phyloP scores from a whole-genome alignment of 139 green algal species.

The Chlamydomonas asymmetrica region DNA sequence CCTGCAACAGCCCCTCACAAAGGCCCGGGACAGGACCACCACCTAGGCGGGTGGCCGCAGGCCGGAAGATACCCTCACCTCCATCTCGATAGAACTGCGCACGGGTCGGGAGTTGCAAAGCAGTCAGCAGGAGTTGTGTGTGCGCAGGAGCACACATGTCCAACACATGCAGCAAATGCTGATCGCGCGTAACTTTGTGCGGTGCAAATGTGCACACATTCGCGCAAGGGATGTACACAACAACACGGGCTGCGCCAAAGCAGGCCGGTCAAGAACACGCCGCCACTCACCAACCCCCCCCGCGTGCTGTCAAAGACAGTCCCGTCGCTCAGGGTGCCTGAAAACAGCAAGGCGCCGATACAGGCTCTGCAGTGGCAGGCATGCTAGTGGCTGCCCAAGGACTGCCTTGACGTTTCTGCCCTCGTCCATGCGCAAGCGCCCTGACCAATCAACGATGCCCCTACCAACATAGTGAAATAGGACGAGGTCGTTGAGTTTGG shows the following conservation, averaged over 20 bases:
- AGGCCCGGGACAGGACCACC: constrained; percentile 46
- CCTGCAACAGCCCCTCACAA: constrained; percentile 28
- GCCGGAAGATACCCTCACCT: constrained; percentile 42
- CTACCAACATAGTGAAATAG: constrained; percentile 48
- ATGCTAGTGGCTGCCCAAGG: not conserved
- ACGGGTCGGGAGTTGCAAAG: not conserved
- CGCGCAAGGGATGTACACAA: not conserved
- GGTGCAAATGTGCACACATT: not conserved
- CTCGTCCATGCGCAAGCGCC: not conserved
- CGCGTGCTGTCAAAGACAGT: constrained; percentile 49
- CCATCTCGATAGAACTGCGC: constrained; percentile 51
- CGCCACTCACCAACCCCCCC: constrained; percentile 36
- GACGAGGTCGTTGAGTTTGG: constrained; percentile 28
- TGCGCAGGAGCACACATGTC: not conserved
- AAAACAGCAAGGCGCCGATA: not conserved
- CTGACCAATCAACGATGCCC: not conserved
- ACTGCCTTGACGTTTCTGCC: not conserved
- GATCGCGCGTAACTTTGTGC: not conserved
- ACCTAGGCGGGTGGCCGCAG: constrained; percentile 34
- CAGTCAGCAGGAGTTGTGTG: not conserved
- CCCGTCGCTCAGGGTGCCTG: not conserved
- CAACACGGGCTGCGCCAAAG: not conserved
- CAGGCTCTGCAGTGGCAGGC: not conserved
- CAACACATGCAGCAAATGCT: not conserved
- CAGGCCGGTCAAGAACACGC: not conserved